Base-by-base conservation (phyloP, 2,329 filamentous ascomycete genomes). In the Verticillium alfalfae region DNA sequence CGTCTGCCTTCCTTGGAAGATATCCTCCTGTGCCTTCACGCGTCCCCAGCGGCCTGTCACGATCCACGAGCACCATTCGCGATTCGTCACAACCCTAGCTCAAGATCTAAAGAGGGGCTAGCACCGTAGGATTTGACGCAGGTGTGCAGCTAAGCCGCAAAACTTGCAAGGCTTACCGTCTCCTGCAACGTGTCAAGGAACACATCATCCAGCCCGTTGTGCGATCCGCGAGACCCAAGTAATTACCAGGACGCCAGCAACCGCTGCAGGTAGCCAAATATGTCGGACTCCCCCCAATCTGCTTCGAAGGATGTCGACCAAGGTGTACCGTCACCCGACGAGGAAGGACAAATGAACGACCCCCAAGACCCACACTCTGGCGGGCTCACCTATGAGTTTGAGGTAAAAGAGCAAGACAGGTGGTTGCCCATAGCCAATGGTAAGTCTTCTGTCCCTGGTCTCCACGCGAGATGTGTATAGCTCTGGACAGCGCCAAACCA, bases 391-490 rank as follows among this genome's bases (percentile, higher is more conserved):
- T 92, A 92, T 75, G 94, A 98, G 82, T 97, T 97, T 77, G 94
- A 98, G 81, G 94, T 98, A 79, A 98, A 98, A 85, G 95, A 99
- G 81, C 95, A 99, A 81, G 95, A 99, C 81, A 85, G 95, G 84
- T 99, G 95, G 95, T 87, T 99, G 77, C 95, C 95, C 76, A 99
- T 99, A 86, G 95, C 95, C 81, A 99, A 99, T 93, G 95, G 95
- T 99, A 86, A 86, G 95, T 95, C 79, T 71, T 68, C 67, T 67
- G 70, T 67, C 67, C 69, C 68, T 64, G 68, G 68, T 77, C 76
- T 81, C 61, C 79, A 82, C 82, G 83, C 82, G 79, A 80, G 80
- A 74, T 75, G 74, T 71, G 71, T 57, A 39, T 16, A 45, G 36
- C 37, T 31, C 12, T 36, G 22, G 31, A 16, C 22, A 38, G 36